Percentiles rank a stretch among this genome's conserved stretches.
These are phyloP conservation scores for Afroboletus lepidellus DNA, from an alignment of 1,284 basidiomycete species.

Conservation along the genomic window DNA sequence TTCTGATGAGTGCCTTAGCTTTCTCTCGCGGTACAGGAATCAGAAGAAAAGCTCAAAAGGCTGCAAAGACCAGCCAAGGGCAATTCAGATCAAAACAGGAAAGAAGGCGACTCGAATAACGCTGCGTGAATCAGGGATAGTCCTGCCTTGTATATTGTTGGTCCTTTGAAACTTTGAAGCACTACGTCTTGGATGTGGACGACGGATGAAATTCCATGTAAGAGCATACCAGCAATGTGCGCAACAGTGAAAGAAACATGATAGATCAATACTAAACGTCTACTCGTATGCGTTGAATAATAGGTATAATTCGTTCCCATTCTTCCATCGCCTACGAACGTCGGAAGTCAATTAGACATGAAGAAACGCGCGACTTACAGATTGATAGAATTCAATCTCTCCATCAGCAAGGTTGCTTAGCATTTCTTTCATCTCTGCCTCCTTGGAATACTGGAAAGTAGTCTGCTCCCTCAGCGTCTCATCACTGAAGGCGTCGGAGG, in stretches of 20 bases:
- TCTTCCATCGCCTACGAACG: constrained; percentile 77
- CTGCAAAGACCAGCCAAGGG: constrained; percentile 17
- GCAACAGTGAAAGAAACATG: constrained; percentile 14
- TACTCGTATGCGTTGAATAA: constrained; percentile 84
- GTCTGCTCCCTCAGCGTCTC: constrained; percentile 90
- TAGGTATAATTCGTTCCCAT: constrained; percentile 87
- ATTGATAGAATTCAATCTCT: constrained; percentile 91
- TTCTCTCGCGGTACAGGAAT: constrained; percentile 77
- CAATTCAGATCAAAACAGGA: constrained; percentile 22
- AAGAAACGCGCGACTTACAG: constrained; percentile 47
- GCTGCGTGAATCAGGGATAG: constrained; percentile 8
- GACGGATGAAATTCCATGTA: constrained; percentile 4
- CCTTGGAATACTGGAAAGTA: constrained; percentile 87
- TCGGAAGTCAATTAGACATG: constrained; percentile 5
- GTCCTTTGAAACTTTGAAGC: constrained; percentile 1
- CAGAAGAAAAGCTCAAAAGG: constrained; percentile 56
- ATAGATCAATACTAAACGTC: constrained; percentile 57
- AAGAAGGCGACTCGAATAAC: constrained; percentile 36
- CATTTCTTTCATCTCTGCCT: constrained; percentile 95
- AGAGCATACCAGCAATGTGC: constrained; percentile 9
- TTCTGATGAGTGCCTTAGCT: constrained; percentile 43
- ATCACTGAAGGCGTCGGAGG: constrained; percentile 92
- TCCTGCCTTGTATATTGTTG: background rate
- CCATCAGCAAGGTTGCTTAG: constrained; percentile 87
- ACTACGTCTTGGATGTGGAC: constrained; percentile 6